A percentile compares a stretch with the other conserved stretches of the same genome.
phyloP scores from a whole-genome alignment of 495 filamentous ascomycete species.

The Daldinia concentrica region DNA sequence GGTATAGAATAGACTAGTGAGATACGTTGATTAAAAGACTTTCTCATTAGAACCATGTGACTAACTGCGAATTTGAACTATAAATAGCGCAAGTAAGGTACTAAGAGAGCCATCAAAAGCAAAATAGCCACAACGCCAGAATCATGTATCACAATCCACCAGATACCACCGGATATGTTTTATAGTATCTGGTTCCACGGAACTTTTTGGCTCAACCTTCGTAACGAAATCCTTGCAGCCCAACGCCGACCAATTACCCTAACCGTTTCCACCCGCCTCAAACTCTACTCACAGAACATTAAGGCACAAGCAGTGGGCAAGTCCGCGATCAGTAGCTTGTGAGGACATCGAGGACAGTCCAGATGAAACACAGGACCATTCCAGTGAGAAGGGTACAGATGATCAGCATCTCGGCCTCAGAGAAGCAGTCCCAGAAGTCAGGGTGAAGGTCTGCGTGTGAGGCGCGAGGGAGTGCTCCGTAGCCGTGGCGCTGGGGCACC shows the following conservation, averaged over 20 bases:
- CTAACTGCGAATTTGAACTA: background rate
- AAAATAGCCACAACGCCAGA: background rate
- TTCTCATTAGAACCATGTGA: too few relatives aligned
- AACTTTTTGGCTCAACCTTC: background rate
- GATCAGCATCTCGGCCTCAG: background rate
- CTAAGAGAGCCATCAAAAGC: background rate
- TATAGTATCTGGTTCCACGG: background rate
- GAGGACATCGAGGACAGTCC: background rate
- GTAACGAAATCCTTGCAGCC: background rate
- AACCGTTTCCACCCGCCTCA: background rate
- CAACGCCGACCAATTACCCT: background rate
- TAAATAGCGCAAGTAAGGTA: background rate
- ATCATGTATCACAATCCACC: background rate
- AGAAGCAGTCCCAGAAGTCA: slow-evolving; percentile 13
- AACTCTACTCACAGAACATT: background rate
- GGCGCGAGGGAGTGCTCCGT: background rate
- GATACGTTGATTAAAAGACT: too few relatives aligned
- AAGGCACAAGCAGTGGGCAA: background rate
- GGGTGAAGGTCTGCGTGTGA: background rate
- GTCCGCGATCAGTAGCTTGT: background rate
- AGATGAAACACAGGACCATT: background rate
- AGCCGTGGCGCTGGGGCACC: background rate
- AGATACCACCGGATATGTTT: background rate
- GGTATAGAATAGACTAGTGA: too few relatives aligned
- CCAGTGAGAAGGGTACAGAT: background rate